These are phyloP conservation scores for Calendula officinalis DNA, from an alignment of 129 eudicot species.

Conservation along the genomic window DNA sequence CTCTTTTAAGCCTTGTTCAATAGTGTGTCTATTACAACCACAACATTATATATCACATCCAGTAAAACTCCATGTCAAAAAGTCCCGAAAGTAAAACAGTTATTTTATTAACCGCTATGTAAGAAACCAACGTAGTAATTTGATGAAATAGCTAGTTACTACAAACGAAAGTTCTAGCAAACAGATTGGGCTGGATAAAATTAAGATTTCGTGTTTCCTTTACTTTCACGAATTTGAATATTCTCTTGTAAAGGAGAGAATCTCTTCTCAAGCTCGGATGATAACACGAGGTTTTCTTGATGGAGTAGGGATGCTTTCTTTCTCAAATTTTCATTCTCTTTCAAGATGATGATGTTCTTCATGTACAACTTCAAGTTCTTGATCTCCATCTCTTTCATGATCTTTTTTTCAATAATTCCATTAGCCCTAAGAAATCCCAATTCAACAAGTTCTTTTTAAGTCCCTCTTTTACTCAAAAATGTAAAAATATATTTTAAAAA, in stretches of 20 bases:
- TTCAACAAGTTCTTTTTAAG: background rate
- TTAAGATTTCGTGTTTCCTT: too few relatives aligned
- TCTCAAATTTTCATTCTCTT: conserved; percentile 66
- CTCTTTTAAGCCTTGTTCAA: too few relatives aligned
- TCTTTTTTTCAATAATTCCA: conserved; percentile 28
- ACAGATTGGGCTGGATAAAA: too few relatives aligned
- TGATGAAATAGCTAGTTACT: too few relatives aligned
- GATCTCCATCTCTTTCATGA: conserved; percentile 44
- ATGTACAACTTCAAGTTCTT: conserved; percentile 79
- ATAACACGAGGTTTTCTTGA: conserved; percentile 56
- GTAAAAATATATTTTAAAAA: background rate
- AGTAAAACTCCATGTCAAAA: background rate
- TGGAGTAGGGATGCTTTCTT: conserved; percentile 62
- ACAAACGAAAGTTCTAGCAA: too few relatives aligned
- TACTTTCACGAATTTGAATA: background rate
- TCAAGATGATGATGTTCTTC: conserved; percentile 62
- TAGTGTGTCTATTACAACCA: background rate
- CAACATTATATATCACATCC: background rate
- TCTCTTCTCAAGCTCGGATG: conserved; percentile 46
- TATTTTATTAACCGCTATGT: conserved; percentile 9
- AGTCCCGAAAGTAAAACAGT: background rate
- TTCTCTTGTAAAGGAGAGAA: conserved; percentile 2
- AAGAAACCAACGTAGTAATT: background rate
- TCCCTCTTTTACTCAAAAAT: background rate
- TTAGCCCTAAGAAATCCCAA: conserved; percentile 23